Percentiles rank a stretch among this genome's conserved stretches.
These are phyloP conservation scores for Peronospora destructor DNA, from an alignment of 352 stramenopile genomes.

Conservation along the genomic window DNA sequence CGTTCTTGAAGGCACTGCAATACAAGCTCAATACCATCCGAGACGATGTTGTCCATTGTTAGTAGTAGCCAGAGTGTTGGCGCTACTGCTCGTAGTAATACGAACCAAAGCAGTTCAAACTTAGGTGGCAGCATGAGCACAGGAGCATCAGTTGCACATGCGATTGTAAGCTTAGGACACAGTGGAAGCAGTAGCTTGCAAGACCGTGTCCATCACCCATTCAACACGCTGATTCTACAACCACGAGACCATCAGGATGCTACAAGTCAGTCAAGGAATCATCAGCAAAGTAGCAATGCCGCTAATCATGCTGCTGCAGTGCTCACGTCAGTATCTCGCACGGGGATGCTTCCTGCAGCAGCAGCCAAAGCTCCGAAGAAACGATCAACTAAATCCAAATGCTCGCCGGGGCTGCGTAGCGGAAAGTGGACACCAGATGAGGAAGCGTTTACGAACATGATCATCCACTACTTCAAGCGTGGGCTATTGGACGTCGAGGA, in stretches of 20 bases:
- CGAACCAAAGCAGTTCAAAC: slow-evolving; percentile 7
- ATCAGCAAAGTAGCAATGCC: slow-evolving; percentile 19
- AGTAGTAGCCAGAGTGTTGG: slow-evolving; percentile 29
- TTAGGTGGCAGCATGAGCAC: slow-evolving; percentile 18
- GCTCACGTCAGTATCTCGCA: slow-evolving; percentile 21
- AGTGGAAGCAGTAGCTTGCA: slow-evolving; percentile 14
- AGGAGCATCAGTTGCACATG: slow-evolving; percentile 27
- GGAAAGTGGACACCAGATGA: slow-evolving; percentile 84
- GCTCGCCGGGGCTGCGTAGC: slow-evolving; percentile 64
- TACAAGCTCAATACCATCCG: slow-evolving; percentile 20
- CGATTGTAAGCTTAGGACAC: slow-evolving; percentile 26
- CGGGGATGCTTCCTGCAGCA: background rate
- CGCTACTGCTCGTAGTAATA: slow-evolving; percentile 12
- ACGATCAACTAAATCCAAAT: slow-evolving; percentile 84
- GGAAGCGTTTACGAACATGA: slow-evolving; percentile 74
- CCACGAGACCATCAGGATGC: slow-evolving; percentile 18
- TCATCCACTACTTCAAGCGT: slow-evolving; percentile 84
- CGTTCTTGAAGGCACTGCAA: slow-evolving; percentile 8
- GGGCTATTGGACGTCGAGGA: slow-evolving; percentile 73
- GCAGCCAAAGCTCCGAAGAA: slow-evolving; percentile 36
- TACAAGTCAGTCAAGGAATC: slow-evolving; percentile 8
- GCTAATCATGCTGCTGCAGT: slow-evolving; percentile 18
- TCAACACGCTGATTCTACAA: slow-evolving; percentile 11
- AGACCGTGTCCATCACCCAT: slow-evolving; percentile 2
- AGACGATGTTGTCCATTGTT: slow-evolving; percentile 60